Conservation (phyloP, 1,284 basidiomycete species). For the Phylloporus sp. region DNA sequence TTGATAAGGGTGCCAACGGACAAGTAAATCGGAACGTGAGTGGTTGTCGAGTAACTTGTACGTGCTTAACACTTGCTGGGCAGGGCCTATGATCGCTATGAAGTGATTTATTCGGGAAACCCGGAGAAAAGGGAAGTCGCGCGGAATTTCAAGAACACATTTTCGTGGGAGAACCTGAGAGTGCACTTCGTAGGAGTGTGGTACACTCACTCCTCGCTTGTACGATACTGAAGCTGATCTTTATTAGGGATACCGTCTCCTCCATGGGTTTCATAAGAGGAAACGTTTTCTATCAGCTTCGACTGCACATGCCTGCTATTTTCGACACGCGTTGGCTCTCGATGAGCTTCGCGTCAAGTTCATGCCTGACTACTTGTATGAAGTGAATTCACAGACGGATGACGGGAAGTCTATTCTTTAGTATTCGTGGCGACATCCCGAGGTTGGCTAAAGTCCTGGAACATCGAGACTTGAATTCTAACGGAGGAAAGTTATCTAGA, state of each 20-base stretch:
- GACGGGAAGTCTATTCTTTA: slow-evolving; percentile 12
- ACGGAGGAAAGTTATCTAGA: too few species aligned
- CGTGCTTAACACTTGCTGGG: not conserved
- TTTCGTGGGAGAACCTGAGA: slow-evolving; percentile 41
- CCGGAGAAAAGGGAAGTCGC: slow-evolving; percentile 24
- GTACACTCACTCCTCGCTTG: slow-evolving; percentile 27
- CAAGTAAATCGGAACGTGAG: slow-evolving; percentile 36
- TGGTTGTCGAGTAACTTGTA: not conserved
- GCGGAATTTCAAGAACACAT: slow-evolving; percentile 45
- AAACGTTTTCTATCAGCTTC: slow-evolving; percentile 35
- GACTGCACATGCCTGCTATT: slow-evolving; percentile 39
- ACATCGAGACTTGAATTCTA: too few species aligned
- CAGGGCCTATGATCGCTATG: slow-evolving; percentile 51
- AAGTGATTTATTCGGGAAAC: slow-evolving; percentile 20
- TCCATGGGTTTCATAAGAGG: slow-evolving; percentile 42
- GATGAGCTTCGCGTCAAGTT: slow-evolving; percentile 52
- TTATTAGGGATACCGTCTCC: slow-evolving; percentile 52
- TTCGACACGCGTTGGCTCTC: slow-evolving; percentile 51
- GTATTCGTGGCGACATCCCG: too few species aligned
- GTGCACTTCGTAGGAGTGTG: slow-evolving; percentile 53
- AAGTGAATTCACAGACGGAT: slow-evolving; percentile 29
- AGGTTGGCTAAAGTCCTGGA: too few species aligned
- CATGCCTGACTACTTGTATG: slow-evolving; percentile 46
- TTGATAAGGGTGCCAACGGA: slow-evolving; percentile 33
- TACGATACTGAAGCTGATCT: not conserved